Evolutionary conservation across 352 stramenopile species (phyloP), one percentile per base, ranked within the genome.

Genomic region (Thraustochytrium striatum): DNA sequence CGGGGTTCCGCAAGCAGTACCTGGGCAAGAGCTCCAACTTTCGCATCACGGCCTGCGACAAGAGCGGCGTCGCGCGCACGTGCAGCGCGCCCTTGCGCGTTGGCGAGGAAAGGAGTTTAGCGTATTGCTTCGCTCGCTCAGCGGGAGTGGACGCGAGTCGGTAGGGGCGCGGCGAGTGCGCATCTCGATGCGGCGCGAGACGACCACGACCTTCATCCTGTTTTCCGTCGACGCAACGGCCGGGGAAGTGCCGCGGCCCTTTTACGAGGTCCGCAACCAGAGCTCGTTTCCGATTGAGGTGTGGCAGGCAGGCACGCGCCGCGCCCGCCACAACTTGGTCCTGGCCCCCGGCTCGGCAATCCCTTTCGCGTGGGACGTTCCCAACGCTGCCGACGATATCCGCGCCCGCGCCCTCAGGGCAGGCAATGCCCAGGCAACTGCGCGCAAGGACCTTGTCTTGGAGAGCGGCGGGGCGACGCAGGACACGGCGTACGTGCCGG

Each of bases 1-100:
- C 30, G 9, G 65, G 65, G 7, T 75, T 75, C 50, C 65, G 61
- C 11, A 58, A 75, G 65, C 30, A 75, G 19, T 75, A 55, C 47
- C 16, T 75, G 28, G 65, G 65, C n/a, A 19, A 75, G 16, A 38
- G 61, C 5, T 58, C 65, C 3, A 21, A 28, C 21, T 75, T 75
- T 33, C 44, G 44, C n/a, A 19, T 75, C 5, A 8, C 30, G 32
- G 25, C 50, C 11, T 30, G 43, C n/a, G 25, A 75, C 41, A 32
- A 9, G 25, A 70, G 2, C 44, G 61, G 25, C 9, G 36, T 25
- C 7, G 11, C 2, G 32, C 30, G 19, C 65, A 39, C 19, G 9
- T 39, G 21, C 30, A 58, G 52, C 65, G 65, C 30, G 65, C 65
- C 16, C 30, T 61, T 75, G 9, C n/a, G 21, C 16, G 52, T 43